Evolutionary conservation across 495 filamentous ascomycete genomes (phyloP).

Genomic region (Neurospora sp.): DNA sequence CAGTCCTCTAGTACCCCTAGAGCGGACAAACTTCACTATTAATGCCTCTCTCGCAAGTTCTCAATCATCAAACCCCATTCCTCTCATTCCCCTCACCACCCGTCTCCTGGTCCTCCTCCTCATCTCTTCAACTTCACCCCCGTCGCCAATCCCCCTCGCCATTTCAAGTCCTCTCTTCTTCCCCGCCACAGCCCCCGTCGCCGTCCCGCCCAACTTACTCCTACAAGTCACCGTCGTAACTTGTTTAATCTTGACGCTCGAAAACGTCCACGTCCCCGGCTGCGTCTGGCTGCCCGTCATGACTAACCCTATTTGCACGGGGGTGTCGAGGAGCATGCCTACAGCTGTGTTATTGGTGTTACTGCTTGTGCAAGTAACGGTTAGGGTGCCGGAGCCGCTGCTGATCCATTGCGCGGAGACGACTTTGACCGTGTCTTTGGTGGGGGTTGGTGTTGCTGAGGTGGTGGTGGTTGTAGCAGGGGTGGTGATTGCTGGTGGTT

Average conservation of each 20-base stretch:
- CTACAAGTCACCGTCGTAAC: not conserved
- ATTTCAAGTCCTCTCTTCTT: too few relatives aligned
- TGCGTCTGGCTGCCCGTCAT: not conserved
- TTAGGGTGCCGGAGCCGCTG: constrained; percentile 11
- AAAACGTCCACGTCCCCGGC: not conserved
- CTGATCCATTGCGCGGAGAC: constrained; percentile 9
- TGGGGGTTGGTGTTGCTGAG: rapidly evolving
- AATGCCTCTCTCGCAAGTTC: too few relatives aligned
- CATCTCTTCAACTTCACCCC: too few relatives aligned
- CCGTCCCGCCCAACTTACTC: not conserved
- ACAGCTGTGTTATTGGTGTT: constrained; percentile 25
- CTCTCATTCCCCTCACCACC: too few relatives aligned
- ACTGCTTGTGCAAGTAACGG: constrained; percentile 8
- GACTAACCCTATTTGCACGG: not conserved
- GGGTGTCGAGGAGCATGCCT: constrained; percentile 26
- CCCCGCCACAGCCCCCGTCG: not conserved
- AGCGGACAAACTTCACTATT: too few relatives aligned
- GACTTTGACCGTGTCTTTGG: constrained; percentile 2
- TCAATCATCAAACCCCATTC: too few relatives aligned
- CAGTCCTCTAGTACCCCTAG: not conserved
- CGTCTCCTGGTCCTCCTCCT: not conserved
- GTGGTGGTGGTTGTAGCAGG: rapidly evolving
- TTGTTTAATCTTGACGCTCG: not conserved
- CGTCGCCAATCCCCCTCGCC: too few relatives aligned
- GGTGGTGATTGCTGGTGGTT: not conserved